Base-by-base conservation (phyloP, 2,329 filamentous ascomycete species). In the Ambrosiella cleistominuta region DNA sequence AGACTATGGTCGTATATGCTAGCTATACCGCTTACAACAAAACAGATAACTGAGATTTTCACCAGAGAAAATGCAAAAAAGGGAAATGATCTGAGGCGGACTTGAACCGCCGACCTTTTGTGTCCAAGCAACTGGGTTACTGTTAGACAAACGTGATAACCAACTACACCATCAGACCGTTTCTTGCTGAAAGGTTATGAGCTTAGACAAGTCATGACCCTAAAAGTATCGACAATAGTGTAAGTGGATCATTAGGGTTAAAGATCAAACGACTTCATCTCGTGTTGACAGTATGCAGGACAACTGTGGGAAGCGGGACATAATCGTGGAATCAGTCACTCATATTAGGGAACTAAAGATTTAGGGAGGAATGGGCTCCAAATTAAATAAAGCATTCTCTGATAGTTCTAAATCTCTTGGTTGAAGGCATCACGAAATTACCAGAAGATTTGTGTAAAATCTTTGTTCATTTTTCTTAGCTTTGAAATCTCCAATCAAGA, bases 91-190 rank as follows among this genome's bases (percentile, higher is more conserved):
- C 49, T 51, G 49, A 51, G 49, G 49, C 49, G 17, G 49, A 51
- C 49, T 51, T 51, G 49, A 51, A 51, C 49, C 49, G 49, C 49
- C 49, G 49, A 51, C 49, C 49, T 51, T 51, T 51, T 51, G 49
- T 51, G 49, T 51, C 49, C 49, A 51, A 51, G 49, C 49, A 35
- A 51, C 49, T 1, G 49, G 19, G 12, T 51, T 51, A 36, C 49
- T 51, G 49, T 51, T 51, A 51, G 49, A 51, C 49, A 51, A 51
- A 51, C 17, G 49, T 51, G 49, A 51, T 51, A 51, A 51, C 49
- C 49, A 51, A 51, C 49, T 51, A 51, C 49, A 51, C 49, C 49
- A 51, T 51, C 49, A 51, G 49, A 51, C 49, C 49, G 13, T 8
- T 42, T n/a, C 40, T 37, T 51, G 49, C 13, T 51, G 8, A 7